Evolutionary conservation across 768 basidiomycete genomes (phyloP).

Genomic region (Termitomyces sp.): DNA sequence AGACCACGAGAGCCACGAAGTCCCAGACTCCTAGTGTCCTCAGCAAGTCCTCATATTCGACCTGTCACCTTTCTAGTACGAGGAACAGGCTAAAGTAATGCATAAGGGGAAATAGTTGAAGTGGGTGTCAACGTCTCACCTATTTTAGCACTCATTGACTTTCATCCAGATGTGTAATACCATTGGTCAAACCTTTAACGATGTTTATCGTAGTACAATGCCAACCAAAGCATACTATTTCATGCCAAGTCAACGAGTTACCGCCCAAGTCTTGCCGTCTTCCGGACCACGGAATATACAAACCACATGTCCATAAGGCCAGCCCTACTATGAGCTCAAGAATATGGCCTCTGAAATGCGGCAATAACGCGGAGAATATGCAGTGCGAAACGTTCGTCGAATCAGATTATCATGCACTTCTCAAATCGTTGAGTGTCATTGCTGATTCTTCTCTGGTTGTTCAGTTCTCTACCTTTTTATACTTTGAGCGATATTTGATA

Average conservation of each 20-base stretch:
- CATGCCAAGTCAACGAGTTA: background rate
- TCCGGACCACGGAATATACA: background rate
- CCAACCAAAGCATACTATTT: background rate
- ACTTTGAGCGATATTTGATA: background rate
- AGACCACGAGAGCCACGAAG: background rate
- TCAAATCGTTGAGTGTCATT: background rate
- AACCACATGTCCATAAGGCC: background rate
- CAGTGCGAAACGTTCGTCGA: too few species aligned
- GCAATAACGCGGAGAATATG: background rate
- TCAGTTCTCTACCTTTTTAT: background rate
- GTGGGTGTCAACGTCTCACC: background rate
- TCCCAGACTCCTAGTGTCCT: too few species aligned
- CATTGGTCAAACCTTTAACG: background rate
- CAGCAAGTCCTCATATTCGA: too few species aligned
- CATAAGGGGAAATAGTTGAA: background rate
- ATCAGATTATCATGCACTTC: background rate
- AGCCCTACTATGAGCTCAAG: background rate
- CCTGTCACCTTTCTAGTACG: too few species aligned
- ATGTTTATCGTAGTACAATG: background rate
- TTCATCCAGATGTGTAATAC: background rate
- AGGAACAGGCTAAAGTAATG: too few species aligned
- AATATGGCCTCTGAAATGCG: background rate
- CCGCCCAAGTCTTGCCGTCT: background rate
- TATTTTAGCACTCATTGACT: background rate
- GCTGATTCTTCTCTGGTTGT: too few species aligned